Evolutionary conservation across 768 basidiomycete genomes (phyloP).

Genomic region (Melanogaster broomeanus): DNA sequence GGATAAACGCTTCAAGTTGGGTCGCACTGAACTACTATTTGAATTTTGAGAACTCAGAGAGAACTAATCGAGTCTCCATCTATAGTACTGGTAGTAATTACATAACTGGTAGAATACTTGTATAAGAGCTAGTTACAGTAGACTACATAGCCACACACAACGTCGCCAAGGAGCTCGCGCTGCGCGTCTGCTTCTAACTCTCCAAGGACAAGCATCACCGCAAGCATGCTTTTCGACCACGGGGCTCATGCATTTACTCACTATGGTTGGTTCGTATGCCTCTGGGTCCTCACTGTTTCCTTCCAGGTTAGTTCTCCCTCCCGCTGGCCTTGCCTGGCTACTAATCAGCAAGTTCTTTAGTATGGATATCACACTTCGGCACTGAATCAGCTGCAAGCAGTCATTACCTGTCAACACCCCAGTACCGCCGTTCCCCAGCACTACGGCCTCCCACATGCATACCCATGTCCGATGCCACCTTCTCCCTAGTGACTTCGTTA

Average conservation of each 20-base stretch:
- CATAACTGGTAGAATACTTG: no score
- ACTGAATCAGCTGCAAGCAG: constrained; percentile 84
- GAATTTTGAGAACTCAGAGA: no score
- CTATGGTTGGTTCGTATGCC: constrained; percentile 64
- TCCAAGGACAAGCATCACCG: not conserved
- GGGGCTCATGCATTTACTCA: constrained; percentile 45
- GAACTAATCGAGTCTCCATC: no score
- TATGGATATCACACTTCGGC: constrained; percentile 94
- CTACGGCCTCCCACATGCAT: constrained; percentile 71
- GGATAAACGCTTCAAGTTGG: constrained; percentile 2
- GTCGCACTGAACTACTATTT: no score
- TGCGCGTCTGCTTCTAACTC: no score
- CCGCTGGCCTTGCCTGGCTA: not conserved
- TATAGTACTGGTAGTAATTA: no score
- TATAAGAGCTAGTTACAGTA: no score
- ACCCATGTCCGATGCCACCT: constrained; percentile 71
- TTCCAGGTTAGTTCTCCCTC: constrained; percentile 45
- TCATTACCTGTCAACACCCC: constrained; percentile 64
- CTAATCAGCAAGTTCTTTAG: constrained; percentile 34
- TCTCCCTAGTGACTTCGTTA: constrained; percentile 81
- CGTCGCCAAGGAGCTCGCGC: no score
- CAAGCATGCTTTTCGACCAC: not conserved
- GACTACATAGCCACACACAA: no score
- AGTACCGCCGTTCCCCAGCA: constrained; percentile 9
- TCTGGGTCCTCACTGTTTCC: constrained; percentile 67